Evolutionary conservation across 2,329 filamentous ascomycete genomes (phyloP).

Genomic region (Zymoseptoria passerinii): DNA sequence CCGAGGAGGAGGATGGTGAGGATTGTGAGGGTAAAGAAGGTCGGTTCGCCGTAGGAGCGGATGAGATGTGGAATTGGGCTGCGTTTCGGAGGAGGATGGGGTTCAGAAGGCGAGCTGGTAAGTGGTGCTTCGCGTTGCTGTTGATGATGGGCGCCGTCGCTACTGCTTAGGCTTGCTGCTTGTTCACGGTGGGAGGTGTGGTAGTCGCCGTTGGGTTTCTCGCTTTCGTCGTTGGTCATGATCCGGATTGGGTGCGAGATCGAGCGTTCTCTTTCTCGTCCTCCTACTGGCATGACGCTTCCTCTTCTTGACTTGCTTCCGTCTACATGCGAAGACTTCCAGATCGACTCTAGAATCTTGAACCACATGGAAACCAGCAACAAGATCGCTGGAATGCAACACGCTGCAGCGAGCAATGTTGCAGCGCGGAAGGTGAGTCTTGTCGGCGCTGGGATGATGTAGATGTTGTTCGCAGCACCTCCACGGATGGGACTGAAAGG

Average conservation of each 20-base stretch:
- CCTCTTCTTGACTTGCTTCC: background rate
- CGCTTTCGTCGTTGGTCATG: background rate
- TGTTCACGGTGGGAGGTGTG: background rate
- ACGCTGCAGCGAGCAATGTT: constrained; percentile 55
- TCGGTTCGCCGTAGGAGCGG: constrained; percentile 43
- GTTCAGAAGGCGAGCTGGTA: background rate
- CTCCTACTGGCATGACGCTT: background rate
- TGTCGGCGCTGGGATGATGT: constrained; percentile 50
- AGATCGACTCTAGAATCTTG: constrained; percentile 56
- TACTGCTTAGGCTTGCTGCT: background rate
- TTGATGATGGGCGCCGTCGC: background rate
- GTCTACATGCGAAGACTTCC: constrained; percentile 32
- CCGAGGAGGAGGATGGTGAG: constrained; percentile 53
- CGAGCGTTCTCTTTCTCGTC: background rate
- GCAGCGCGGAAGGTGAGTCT: constrained; percentile 51
- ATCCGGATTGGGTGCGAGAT: background rate
- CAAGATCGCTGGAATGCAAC: constrained; percentile 56
- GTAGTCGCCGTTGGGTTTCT: background rate
- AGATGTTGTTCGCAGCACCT: constrained; percentile 52
- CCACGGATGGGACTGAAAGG: constrained; percentile 49
- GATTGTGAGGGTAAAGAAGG: constrained; percentile 51
- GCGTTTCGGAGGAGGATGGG: background rate
- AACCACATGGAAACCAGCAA: constrained; percentile 55
- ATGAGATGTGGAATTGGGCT: background rate
- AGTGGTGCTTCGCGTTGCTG: background rate